These are phyloP conservation scores for Pseudogymnoascus sp. DNA, from an alignment of 2,329 filamentous ascomycete species.

Conservation along the genomic window DNA sequence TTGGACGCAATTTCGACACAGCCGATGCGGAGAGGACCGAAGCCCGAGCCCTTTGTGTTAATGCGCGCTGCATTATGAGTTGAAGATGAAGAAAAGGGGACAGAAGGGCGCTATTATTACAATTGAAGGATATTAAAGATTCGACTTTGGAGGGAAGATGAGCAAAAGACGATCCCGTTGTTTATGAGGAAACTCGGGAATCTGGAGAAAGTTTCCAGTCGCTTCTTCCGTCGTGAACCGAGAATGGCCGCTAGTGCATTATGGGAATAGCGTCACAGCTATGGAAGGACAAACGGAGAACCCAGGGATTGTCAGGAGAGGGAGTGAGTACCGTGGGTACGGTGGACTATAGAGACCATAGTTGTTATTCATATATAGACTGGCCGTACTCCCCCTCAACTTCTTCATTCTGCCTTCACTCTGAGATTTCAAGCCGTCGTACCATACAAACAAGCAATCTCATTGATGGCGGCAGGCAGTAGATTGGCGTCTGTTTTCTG, in stretches of 20 bases:
- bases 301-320: not conserved
- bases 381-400: not conserved
- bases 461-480: not conserved
- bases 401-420: not conserved
- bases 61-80: constrained; percentile 85
- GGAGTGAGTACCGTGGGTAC: no score
- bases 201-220: constrained; percentile 8
- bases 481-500: not conserved
- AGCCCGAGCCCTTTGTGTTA: constrained; percentile 71
- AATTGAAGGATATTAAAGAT: constrained; percentile 10
- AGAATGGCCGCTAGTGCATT: not conserved
- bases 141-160: constrained; percentile 8
- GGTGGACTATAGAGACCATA: not conserved
- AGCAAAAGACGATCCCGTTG: not conserved
- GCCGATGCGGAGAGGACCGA: constrained; percentile 66
- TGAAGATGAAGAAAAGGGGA: constrained; percentile 8
- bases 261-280: not conserved
- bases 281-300: not conserved
- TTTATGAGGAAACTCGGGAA: constrained; percentile 4
- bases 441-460: not conserved
- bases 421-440: not conserved
- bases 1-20: constrained; percentile 55
- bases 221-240: constrained; percentile 5
- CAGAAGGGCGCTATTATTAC: constrained; percentile 5
- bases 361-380: not conserved